Evolutionary conservation across 257 asterid genomes (phyloP), one percentile per base, ranked within the genome.

Genomic region (Plectranthus barbatus): DNA sequence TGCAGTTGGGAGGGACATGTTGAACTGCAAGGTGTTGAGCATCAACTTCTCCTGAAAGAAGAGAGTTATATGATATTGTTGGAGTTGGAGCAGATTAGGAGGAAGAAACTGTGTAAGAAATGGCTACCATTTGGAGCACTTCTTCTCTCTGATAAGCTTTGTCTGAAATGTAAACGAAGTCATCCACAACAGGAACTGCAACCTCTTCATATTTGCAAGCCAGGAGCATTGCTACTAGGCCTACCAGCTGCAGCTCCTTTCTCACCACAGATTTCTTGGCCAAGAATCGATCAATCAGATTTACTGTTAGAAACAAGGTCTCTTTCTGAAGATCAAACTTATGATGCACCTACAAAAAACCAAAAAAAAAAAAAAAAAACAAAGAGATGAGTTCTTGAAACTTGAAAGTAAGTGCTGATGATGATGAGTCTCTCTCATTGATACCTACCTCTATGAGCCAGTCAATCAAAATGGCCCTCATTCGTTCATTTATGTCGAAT

Each of bases 201-300:
- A 86, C 87, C 60, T 86, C 95, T 77, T 88, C 96, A 13, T 88
- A 88, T 63, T 88, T 88, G 93, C 93, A 86, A 8, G 96, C 96
- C 44, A 88, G 50, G 15, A 88, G 84, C 95, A 86, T 66, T 2
- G 95, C 96, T n/a, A 84, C 92, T 13, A 86, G 67, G 5, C 95
- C 96, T 20, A 88, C 88, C 13, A 88, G 90, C 82, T 88, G 96
- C 57, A 88, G 62, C 76, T 86, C 85, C 74, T 86, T 84, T 40
- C 94, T 78, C 11, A 76, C 86, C 9, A 86, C 83, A 19, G 79
- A 60, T 73, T 90, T 91, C 73, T 76, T 83, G 60, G 78, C 94
- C 52, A 86, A 69, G 67, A 86, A 90, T 24, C 94, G 72, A 66
- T 86, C 91, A 2, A 84, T 84, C 57, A 89, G 55, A 66, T 86